Base-by-base conservation (phyloP, 2,329 filamentous ascomycete species). In the Epichloe gansuensis region DNA sequence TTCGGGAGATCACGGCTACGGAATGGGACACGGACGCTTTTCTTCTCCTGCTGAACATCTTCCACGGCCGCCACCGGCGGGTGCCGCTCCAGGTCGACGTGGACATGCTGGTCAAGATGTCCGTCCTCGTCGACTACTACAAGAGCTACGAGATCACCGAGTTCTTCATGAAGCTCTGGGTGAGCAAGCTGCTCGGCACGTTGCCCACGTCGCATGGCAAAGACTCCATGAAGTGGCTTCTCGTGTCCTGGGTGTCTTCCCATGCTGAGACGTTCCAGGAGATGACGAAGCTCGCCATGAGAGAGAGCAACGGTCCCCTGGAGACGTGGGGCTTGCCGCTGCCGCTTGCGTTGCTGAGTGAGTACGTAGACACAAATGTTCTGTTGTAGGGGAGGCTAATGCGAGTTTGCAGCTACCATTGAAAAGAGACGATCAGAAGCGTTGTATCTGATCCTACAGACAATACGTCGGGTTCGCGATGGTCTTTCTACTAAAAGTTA, bases 71-170 rank as follows among this genome's bases (percentile, higher is more conserved):
- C 41, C 31, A 45, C 34, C n/a, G 21, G 12, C 6, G 45, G 13
- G 21, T 48, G 13, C 51, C 39, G 62, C 58, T 58, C 21, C 41
- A 52, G 1, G 55, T 75, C 0, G 60, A 58, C 34, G 57, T 75
- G 3, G 67, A 74, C 9, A 60, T 64, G 8, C 62, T 77, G 9
- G 67, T 66, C 11, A 69, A 72, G 48, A 62, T 77, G 2, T 69
- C 71, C 5, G 62, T 69, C 2, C 60, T 76, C 12, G 67, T 72
- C 3, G 69, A 75, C 54, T 68, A 67, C 37, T 73, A 72, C 55
- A 61, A 66, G 47, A 71, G 72, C 56, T 58, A 65, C 6, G 70
- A 75, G 48, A 67, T 68, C 0, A 65, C 74, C 0, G 66, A 73
- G 38, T 56, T 68, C 0, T 73, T 72, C 12, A 21, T 3, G 5